Evolutionary conservation across 805 yeast species (phyloP), one percentile per base, ranked within the genome.

Genomic region (Metschnikowia colocasiae): DNA sequence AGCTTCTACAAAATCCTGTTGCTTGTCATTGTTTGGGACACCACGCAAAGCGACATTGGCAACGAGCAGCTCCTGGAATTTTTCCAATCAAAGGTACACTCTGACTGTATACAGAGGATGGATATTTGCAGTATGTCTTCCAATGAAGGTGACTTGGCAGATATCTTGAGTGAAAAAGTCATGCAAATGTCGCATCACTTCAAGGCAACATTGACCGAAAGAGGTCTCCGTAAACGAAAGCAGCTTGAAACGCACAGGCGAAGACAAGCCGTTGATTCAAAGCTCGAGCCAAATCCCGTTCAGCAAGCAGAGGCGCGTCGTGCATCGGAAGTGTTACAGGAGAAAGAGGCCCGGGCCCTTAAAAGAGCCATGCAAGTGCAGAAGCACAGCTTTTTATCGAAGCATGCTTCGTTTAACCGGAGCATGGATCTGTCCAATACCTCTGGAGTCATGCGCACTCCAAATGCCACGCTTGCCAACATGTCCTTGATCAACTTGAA

Each of bases 1-100:
- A 65, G 79, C 34, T 57, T 59, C 35, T 75, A 64, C 54, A 65
- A 64, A 48, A 63, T 71, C 2, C 73, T 71, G 40, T 54, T 78
- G 4, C 43, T 77, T 15, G 47, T 78, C 4, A 40, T 77, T 13
- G 68, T 60, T 48, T 78, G 81, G 81, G 74, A 71, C 49, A 48
- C 52, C 2, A 53, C 57, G 4, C 52, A 58, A 12, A 45, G 62
- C 6, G 54, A 47, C 2, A 29, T 66, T 18, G 29, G 40, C 9
- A 13, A 34, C 1, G 54, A 45, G 2, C 55, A 58, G 19, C 56
- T 65, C 12, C 16, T 43, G 2, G 43, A 53, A 8, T 16, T 47
- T 2, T 56, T 71, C 22, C 44, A 53, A 2, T 32, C 61, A 2
- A 45, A 49, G 2, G 48, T 40, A 12, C 26, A 22, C 12, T 15